phyloP scores from a whole-genome alignment of 2,329 filamentous ascomycete genomes.

The Botrytis fragariae region DNA sequence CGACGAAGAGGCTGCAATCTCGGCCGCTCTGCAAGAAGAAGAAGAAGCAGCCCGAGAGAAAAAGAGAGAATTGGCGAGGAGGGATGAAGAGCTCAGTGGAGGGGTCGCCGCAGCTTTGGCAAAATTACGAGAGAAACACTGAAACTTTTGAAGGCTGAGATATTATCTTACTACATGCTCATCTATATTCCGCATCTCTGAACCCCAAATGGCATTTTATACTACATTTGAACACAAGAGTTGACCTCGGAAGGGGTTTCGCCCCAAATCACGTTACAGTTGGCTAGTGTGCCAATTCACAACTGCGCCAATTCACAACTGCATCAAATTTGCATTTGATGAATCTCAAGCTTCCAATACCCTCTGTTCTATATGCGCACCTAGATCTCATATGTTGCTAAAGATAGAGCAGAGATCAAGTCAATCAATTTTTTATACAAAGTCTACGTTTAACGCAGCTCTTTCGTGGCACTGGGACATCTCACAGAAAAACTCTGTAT shows the following conservation, averaged over 20 bases:
- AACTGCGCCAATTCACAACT: background rate
- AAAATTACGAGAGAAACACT: conserved; percentile 42
- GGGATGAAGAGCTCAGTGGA: conserved; percentile 50
- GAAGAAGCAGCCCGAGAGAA: conserved; percentile 34
- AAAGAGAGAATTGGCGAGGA: conserved; percentile 31
- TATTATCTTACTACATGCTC: background rate
- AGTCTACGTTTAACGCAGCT: background rate
- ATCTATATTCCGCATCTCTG: background rate
- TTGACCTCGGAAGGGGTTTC: background rate
- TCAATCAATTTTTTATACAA: background rate
- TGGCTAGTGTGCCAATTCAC: background rate
- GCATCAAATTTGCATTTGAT: background rate
- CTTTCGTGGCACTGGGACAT: background rate
- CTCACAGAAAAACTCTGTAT: background rate
- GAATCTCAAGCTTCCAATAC: background rate
- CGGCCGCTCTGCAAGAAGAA: conserved; percentile 48
- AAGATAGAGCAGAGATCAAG: background rate
- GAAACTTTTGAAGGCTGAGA: background rate
- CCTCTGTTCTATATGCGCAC: background rate
- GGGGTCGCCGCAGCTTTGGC: conserved; percentile 62
- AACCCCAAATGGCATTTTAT: background rate
- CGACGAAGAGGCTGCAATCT: conserved; percentile 51
- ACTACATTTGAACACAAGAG: background rate
- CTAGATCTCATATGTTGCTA: background rate
- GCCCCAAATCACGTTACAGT: background rate